Evolutionary conservation across 2,329 filamentous ascomycete genomes (phyloP), one percentile per base, ranked within the genome.

Genomic region (Chaetomium globosum): DNA sequence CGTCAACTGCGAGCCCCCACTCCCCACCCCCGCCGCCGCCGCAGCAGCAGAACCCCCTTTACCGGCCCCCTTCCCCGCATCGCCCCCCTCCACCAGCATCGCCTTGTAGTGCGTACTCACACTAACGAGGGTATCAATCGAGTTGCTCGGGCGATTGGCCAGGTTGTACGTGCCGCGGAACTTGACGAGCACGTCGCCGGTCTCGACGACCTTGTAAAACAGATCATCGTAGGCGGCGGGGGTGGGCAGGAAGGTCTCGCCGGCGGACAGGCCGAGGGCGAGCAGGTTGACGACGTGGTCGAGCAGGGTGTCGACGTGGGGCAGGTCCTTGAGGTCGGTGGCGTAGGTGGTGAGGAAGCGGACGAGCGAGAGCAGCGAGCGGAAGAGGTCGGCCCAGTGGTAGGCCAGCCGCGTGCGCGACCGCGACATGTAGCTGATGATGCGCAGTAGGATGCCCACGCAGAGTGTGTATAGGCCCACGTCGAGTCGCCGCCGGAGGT

Each of bases 181-280:
- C 74, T 91, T 92, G 36, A 84, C 80, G 26, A 98, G 83, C 13
- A 92, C 85, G 57, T 96, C 92, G 12, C 93, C 92, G 1, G 89
- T 91, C 77, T 99, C 95, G 30, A 98, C 93, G 1, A 98, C 85
- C 79, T 99, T 99, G 85, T 99, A 99, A 79, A 99, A 98, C 0
- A 99, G 83, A 74, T 99, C 95, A 73, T 99, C 95, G 77, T 98
- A 98, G 1, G 92, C 89, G 21, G 90, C 86, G 0, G 93, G 89
- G 33, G 91, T 91, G 0, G 94, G 95, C 8, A 99, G 83, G 77
- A 99, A 98, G 2, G 90, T 88, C 75, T 98, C 95, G 7, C 95
- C 95, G 2, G 88, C 87, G 1, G 91, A 95, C 8, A 99, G 82
- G 2, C 92, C 91, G 48, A 97, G 84, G 1, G 92, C 92, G 48